Evolutionary conservation across 176 grass and related monocot genomes (phyloP).

Genomic region (Sorghum bicolor): Sorghum_bicolor_NCBIv3 NC_012872.2:57434501-57435000

Average conservation of each 20-base stretch:
- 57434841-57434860: neutral
- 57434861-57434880: neutral
- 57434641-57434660: neutral
- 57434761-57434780: neutral
- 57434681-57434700: neutral
- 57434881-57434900: constrained; percentile 23
- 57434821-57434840: neutral
- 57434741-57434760: neutral
- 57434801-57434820: neutral
- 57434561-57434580: constrained; percentile 5
- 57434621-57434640: neutral
- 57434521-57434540: neutral
- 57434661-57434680: neutral
- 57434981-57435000: neutral
- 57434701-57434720: neutral
- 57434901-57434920: neutral
- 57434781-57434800: neutral
- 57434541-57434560: neutral
- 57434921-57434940: neutral
- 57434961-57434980: neutral
- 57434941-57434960: neutral
- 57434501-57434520: neutral
- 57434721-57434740: neutral
- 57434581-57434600: neutral
- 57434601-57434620: neutral